A percentile compares a stretch with the other conserved stretches of the same genome.
Evolutionary conservation across 1,139 yeast species (phyloP).

Genomic region (Lipomyces yarrowii): DNA sequence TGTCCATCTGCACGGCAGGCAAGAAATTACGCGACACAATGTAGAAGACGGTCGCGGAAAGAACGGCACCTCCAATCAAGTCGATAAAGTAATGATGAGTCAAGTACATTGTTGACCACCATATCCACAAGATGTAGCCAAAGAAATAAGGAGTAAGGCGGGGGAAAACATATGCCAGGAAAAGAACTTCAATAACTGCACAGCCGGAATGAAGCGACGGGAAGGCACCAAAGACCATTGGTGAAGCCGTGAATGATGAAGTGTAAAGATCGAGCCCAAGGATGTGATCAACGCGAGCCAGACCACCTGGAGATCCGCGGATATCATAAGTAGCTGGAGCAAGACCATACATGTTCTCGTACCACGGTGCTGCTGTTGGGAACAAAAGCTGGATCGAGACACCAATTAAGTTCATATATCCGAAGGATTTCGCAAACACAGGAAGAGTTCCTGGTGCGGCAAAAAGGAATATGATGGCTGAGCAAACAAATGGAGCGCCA

Average conservation of each 20-base stretch:
- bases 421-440: constrained; percentile 90
- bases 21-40: constrained; percentile 70
- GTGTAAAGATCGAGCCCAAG: constrained; percentile 85
- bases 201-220: constrained; percentile 94
- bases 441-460: constrained; percentile 90
- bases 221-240: constrained; percentile 95
- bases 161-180: constrained; percentile 81
- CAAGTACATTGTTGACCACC: constrained; percentile 98
- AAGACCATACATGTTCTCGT: constrained; percentile 79
- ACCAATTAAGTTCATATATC: constrained; percentile 88
- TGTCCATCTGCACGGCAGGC: constrained; percentile 62
- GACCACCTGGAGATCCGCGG: constrained; percentile 95
- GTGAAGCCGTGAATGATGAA: constrained; percentile 77
- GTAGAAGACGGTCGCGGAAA: constrained; percentile 70
- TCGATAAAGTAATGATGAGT: constrained; percentile 95
- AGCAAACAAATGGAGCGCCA: constrained; percentile 84
- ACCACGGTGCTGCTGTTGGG: constrained; percentile 99
- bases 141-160: constrained; percentile 62
- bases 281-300: constrained; percentile 79
- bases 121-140: constrained; percentile 80
- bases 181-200: constrained; percentile 88
- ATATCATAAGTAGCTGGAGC: constrained; percentile 88
- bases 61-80: constrained; percentile 85
- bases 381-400: constrained; percentile 76
- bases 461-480: constrained; percentile 74